Base-by-base conservation (phyloP, 2,329 filamentous ascomycete species). In the Ophiostoma perfectum region DNA sequence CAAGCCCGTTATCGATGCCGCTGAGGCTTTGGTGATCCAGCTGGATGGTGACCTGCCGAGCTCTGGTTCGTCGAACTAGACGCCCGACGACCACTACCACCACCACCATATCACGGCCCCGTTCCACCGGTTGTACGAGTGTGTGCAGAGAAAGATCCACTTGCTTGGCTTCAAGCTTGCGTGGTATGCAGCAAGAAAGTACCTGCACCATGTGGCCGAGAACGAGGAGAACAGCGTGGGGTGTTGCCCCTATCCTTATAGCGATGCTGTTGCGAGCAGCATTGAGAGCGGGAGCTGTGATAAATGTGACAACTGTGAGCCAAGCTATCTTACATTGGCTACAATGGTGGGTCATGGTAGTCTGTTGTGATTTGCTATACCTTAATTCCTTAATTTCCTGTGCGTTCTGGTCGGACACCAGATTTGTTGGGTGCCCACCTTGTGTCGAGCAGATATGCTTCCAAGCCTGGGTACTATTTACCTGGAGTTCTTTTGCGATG, bases 1-100 rank as follows among this genome's bases (percentile, higher is more conserved):
- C 38, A 55, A 67, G n/a, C 68, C 68, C 36, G 42, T 70, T 8
- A 41, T 64, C 16, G 27, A 45, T 12, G 60, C 70, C 1, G 64
- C 68, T 9, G 44, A 64, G 49, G 70, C 55, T 5, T 66, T 71
- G 14, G 42, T 71, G 16, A 7, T 42, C 7, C 45, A 66, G 45
- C 67, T 71, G 16, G 58, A 67, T 18, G 68, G 62, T 45, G 49
- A 60, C 45, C 6, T 67, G 9, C 36, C 64, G 16, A 45, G 18
- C 47, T 36, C 11, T 7, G 12, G 8, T 16, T 42, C 60, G 39
- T 41, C 60, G 16, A n/a, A 63, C 39, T 63, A 42, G 16, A n/a
- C 39, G 18, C 6, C 14, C 5, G 18, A 65, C n/a, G 27, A 39
- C 1, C 41, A 62, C 18, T 5, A 18, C 6, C n/a, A 55, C 4